Percentiles rank a stretch among this genome's conserved stretches.
Conservation (phyloP, 352 stramenopile genomes). For the Phytopythium kandeliae region DNA sequence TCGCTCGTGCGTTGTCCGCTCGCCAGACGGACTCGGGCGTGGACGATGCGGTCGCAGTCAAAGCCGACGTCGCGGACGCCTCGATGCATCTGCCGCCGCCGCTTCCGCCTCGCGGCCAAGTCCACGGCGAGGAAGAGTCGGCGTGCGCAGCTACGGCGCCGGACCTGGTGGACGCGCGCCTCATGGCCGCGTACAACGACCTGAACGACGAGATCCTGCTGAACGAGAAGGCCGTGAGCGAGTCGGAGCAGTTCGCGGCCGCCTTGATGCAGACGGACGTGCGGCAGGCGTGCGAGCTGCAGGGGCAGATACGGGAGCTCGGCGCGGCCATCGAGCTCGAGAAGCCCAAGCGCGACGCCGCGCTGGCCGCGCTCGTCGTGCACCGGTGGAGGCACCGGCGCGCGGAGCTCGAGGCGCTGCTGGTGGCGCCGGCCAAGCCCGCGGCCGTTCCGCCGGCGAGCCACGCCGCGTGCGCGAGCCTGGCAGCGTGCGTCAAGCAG, state of each 20-base stretch:
- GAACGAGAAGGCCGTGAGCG: constrained; percentile 31
- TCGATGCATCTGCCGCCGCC: neutral
- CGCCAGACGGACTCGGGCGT: neutral
- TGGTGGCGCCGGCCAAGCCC: constrained; percentile 3
- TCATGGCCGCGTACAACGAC: constrained; percentile 24
- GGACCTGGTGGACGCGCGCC: constrained; percentile 9
- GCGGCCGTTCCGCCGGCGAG: constrained; percentile 4
- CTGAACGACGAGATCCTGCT: constrained; percentile 34
- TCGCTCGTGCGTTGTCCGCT: neutral
- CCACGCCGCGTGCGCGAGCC: constrained; percentile 9
- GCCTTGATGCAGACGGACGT: constrained; percentile 19
- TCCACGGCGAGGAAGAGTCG: no score
- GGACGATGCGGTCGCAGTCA: neutral
- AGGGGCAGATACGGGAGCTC: constrained; percentile 31
- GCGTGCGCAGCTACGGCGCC: no score
- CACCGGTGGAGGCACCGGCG: constrained; percentile 17
- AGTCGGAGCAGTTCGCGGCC: constrained; percentile 18
- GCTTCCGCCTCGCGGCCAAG: neutral
- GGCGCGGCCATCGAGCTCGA: constrained; percentile 24
- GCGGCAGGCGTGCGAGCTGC: constrained; percentile 16
- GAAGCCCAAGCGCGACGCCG: constrained; percentile 26
- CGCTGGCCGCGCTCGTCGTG: constrained; percentile 32
- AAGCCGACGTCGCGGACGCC: neutral
- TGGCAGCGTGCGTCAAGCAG: constrained; percentile 7
- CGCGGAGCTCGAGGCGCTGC: neutral